Evolutionary conservation across 352 stramenopile genomes (phyloP).

Genomic region (Phytophthora podocarpi): DNA sequence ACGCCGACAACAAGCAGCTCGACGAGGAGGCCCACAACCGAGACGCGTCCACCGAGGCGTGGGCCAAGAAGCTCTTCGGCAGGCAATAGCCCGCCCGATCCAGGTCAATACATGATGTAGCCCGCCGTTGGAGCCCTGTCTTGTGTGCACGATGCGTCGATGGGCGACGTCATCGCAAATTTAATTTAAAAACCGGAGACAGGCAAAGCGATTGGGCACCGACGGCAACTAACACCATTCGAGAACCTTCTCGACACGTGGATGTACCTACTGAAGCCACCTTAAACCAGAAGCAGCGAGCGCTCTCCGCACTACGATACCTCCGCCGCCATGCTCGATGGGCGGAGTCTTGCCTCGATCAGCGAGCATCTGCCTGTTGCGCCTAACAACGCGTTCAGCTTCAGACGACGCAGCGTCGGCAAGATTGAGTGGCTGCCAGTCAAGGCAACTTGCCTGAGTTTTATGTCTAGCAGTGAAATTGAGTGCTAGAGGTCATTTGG

Average conservation of each 20-base stretch:
- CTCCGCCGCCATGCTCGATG: neutral
- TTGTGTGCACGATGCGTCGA: slow-evolving; percentile 8
- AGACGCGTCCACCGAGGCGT: slow-evolving; percentile 29
- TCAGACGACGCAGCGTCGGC: no score
- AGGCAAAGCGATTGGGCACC: neutral
- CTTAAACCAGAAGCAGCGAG: no score
- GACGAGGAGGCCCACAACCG: slow-evolving; percentile 29
- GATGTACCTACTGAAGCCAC: neutral
- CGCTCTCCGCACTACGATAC: neutral
- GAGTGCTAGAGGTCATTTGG: neutral
- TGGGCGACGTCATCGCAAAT: slow-evolving; percentile 15
- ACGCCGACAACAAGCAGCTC: slow-evolving; percentile 36
- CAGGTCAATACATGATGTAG: no score
- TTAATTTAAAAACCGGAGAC: neutral
- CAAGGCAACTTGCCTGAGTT: neutral
- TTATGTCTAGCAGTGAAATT: neutral
- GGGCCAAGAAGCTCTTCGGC: slow-evolving; percentile 29
- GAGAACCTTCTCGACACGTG: slow-evolving; percentile 37
- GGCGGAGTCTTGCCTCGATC: neutral
- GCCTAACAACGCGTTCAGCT: no score
- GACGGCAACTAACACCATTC: slow-evolving; percentile 18
- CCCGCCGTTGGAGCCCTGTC: slow-evolving; percentile 13
- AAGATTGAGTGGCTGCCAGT: slow-evolving; percentile 26
- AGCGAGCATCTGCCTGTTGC: no score
- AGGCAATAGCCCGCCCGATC: neutral